Evolutionary conservation across 306 rosid genomes (phyloP), one percentile per base, ranked within the genome.

Genomic region (Corylus heterophylla): DNA sequence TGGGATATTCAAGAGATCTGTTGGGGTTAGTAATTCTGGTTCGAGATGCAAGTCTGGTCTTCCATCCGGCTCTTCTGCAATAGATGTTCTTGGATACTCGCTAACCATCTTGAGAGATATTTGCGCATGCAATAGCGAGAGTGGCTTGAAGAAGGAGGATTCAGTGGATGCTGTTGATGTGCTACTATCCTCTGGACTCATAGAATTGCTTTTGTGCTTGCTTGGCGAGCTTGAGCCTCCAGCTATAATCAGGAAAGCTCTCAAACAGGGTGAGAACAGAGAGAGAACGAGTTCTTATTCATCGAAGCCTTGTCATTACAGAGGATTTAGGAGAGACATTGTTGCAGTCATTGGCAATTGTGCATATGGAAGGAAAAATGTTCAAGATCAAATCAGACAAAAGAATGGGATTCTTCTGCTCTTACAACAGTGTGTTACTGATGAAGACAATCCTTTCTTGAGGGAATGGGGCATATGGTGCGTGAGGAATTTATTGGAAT

Each of bases 381-480:
- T 87, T 44, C 97, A 94, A 81, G 89, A 94, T 47, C 89, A 84
- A 42, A 84, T 94, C 39, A 82, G 95, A 75, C 72, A 81, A 48
- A 83, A 67, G 72, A 82, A 86, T 58, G 92, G 94, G 75, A 82
- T 94, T 69, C 89, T 90, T 61, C 78, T 94, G 80, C 87, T 92
- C 56, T 83, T 92, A 71, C 98, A 92, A 82, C 94, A 92, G 78
- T 91, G 97, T 85, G 95, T 91, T 67, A 71, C 84, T 27, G 98
- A 95, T 72, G 94, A 95, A 35, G 95, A 94, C 48, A 91, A 91
- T 74, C 97, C 96, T 8, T 95, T 80, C 83, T 63, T 91, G 78
- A 95, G 97, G 86, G 98, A 95, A 81, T 91, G 98, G 94, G 96
- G 94, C 56, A 84, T 90, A 82, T 93, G 97, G 92, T 83, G 80